These are phyloP conservation scores for Citrullus amarus DNA, from an alignment of 306 rosid genomes.

Conservation along the genomic window DNA sequence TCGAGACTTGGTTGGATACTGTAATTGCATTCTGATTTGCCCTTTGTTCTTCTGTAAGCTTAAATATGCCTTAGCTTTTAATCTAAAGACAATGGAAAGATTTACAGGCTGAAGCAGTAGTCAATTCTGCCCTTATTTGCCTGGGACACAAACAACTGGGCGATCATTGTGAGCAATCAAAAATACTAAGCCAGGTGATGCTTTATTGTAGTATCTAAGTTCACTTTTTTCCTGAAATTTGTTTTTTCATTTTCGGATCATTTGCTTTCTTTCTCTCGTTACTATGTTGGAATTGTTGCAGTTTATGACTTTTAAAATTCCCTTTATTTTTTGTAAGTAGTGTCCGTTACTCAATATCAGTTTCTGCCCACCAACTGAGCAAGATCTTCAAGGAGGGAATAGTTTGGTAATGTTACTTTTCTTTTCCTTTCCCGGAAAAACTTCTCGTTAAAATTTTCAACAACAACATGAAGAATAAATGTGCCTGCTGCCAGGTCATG, in stretches of 20 bases:
- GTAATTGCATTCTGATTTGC: neutral
- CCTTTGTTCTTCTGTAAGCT: neutral
- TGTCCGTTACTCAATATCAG: conserved; percentile 84
- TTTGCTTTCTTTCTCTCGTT: neutral
- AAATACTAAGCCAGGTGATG: conserved; percentile 50
- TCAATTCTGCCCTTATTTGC: conserved; percentile 60
- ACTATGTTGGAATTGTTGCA: neutral
- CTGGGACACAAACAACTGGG: conserved; percentile 34
- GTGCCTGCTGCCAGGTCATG: conserved; percentile 35
- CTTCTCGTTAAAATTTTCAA: neutral
- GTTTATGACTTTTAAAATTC: neutral
- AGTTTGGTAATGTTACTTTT: conserved; percentile 52
- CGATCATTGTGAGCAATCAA: conserved; percentile 18
- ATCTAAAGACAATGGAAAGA: neutral
- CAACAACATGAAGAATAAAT: neutral
- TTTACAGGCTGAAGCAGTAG: conserved; percentile 60
- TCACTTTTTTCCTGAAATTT: neutral
- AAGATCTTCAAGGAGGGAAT: conserved; percentile 36
- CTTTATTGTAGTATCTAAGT: neutral
- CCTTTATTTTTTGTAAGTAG: conserved; percentile 24
- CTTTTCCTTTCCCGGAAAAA: neutral
- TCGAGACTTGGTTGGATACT: neutral
- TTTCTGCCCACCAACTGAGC: conserved; percentile 78
- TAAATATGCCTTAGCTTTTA: neutral
- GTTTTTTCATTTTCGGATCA: neutral